These are phyloP conservation scores for Euphorbia lathyris DNA, from an alignment of 345 rosid genomes.

Conservation along the genomic window DNA sequence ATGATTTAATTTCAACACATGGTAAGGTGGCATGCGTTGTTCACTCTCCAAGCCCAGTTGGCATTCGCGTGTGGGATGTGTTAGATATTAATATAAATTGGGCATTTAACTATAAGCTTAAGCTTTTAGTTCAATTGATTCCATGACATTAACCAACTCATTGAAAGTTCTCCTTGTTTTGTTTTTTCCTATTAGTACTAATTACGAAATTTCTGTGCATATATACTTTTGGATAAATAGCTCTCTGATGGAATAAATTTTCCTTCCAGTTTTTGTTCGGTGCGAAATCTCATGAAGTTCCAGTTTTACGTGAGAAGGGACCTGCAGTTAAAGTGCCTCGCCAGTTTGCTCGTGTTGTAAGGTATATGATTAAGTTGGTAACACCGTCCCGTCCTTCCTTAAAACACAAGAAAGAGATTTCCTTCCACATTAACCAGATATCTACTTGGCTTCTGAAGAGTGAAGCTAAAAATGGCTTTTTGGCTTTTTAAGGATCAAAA, in stretches of 20 bases:
- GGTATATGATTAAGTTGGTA: slow-evolving; percentile 24
- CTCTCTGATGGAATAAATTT: slow-evolving; percentile 9
- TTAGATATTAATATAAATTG: no score
- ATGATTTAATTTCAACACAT: no score
- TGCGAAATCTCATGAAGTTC: slow-evolving; percentile 37
- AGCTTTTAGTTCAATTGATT: no score
- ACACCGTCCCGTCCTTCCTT: neutral
- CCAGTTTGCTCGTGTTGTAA: slow-evolving; percentile 48
- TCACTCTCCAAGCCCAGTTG: no score
- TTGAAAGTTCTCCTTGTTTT: neutral
- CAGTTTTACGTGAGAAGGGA: slow-evolving; percentile 36
- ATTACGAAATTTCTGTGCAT: neutral
- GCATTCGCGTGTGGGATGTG: no score
- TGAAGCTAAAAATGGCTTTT: neutral
- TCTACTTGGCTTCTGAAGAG: neutral
- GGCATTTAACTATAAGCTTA: no score
- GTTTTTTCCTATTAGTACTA: neutral
- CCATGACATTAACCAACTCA: neutral
- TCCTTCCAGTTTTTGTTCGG: slow-evolving; percentile 42
- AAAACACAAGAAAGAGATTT: neutral
- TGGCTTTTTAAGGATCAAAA: no score
- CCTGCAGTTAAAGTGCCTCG: slow-evolving; percentile 34
- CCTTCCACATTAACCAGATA: neutral
- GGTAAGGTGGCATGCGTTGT: no score
- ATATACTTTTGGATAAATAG: neutral